phyloP scores from a whole-genome alignment of 2,329 filamentous ascomycete species.

The Amylocarpus encephaloides region DNA sequence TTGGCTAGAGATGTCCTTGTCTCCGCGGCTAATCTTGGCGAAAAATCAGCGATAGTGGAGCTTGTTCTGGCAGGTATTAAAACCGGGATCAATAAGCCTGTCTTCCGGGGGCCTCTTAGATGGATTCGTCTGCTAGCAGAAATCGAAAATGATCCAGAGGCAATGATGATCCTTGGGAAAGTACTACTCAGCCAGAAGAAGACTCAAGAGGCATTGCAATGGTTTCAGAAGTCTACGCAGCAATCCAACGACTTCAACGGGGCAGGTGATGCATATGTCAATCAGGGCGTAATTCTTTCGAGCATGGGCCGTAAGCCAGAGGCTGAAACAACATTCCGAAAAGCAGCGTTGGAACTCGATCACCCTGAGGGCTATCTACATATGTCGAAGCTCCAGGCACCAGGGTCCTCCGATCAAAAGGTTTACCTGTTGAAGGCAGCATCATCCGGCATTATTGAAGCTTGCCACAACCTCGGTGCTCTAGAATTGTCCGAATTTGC shows the following conservation, averaged over 20 bases:
- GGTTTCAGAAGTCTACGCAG: conserved; percentile 22
- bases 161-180: conserved; percentile 28
- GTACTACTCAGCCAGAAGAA: conserved; percentile 17
- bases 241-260: conserved; percentile 21
- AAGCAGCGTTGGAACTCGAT: conserved; percentile 28
- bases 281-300: conserved; percentile 21
- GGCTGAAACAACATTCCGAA: conserved; percentile 24
- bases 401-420: conserved; percentile 16
- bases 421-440: conserved; percentile 29
- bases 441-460: conserved; percentile 25
- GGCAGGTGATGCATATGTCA: conserved; percentile 23
- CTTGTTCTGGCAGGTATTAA: conserved; percentile 19
- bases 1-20: conserved; percentile 22
- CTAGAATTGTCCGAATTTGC: conserved; percentile 20
- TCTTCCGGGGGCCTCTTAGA: conserved; percentile 13
- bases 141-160: conserved; percentile 23
- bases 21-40: conserved; percentile 25
- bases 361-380: conserved; percentile 28
- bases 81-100: conserved; percentile 1
- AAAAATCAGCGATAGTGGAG: conserved; percentile 23
- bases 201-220: conserved; percentile 21
- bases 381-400: conserved; percentile 21
- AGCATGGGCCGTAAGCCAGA: conserved; percentile 11
- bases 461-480: conserved; percentile 28
- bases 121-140: conserved; percentile 23